Percentiles rank a stretch among this genome's conserved stretches.
Evolutionary conservation across 129 eudicot species (phyloP).

Genomic region (Daucus carota): DNA sequence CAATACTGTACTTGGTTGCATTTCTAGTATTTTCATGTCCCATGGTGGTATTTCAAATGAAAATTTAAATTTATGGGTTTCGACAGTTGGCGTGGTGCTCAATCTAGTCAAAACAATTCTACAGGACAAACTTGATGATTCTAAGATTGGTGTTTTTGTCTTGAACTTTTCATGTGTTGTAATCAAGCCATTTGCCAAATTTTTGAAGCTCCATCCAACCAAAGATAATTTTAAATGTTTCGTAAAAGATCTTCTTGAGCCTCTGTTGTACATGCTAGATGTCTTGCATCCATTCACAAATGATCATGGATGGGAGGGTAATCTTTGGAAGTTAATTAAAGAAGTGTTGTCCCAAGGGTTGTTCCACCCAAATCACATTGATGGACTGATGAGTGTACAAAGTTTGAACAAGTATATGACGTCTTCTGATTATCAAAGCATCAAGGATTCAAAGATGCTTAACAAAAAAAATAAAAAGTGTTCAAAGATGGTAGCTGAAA

Average conservation of each 20-base stretch:
- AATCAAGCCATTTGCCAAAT: conserved; percentile 72
- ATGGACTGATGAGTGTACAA: conserved; percentile 65
- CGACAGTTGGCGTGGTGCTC: conserved; percentile 38
- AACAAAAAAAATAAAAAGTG: conserved; percentile 15
- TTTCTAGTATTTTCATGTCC: conserved; percentile 44
- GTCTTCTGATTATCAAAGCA: conserved; percentile 29
- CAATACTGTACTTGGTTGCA: conserved; percentile 42
- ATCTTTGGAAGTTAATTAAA: conserved; percentile 41
- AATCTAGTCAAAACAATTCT: conserved; percentile 39
- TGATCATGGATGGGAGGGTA: conserved; percentile 21
- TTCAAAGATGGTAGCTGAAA: conserved; percentile 41
- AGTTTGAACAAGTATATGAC: conserved; percentile 49
- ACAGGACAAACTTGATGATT: conserved; percentile 17
- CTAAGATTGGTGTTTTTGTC: conserved; percentile 29
- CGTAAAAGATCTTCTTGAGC: conserved; percentile 73
- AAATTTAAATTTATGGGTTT: conserved; percentile 73
- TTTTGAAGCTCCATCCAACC: conserved; percentile 66
- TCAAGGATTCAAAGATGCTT: conserved; percentile 29
- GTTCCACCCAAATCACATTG: conserved; percentile 76
- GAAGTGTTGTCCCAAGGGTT: conserved; percentile 76
- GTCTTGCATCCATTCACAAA: conserved; percentile 22
- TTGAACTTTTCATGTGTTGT: conserved; percentile 45
- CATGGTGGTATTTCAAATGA: conserved; percentile 73
- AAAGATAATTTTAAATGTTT: conserved; percentile 63
- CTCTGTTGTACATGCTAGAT: conserved; percentile 49